Conservation (phyloP, 2,329 filamentous ascomycete species). For the Xylariaceae sp. region DNA sequence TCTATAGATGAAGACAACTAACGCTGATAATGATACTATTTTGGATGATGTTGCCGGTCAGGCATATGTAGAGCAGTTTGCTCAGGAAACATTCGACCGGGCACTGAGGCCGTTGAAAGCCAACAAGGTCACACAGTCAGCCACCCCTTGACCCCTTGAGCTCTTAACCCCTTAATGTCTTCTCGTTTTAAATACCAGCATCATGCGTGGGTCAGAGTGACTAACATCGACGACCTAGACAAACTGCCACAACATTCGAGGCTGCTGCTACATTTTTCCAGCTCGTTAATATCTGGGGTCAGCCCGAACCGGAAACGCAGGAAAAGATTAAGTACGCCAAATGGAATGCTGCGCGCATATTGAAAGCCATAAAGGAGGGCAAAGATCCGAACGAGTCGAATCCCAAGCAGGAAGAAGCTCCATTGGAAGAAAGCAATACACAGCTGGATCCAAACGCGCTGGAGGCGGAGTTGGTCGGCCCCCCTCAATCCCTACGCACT, state of each 20-base stretch:
- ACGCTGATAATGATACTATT: conserved; percentile 75
- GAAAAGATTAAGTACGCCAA: conserved; percentile 96
- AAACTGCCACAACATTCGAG: conserved; percentile 91
- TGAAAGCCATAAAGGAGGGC: conserved; percentile 83
- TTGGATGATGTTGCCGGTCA: conserved; percentile 80
- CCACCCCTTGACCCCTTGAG: conserved; percentile 10
- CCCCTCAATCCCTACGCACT: conserved; percentile 36
- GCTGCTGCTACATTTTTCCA: conserved; percentile 91
- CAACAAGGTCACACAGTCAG: conserved; percentile 74
- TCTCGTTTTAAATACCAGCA: neutral
- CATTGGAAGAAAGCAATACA: conserved; percentile 41
- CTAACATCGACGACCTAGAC: conserved; percentile 42
- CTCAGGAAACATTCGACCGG: conserved; percentile 76
- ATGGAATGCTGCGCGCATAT: conserved; percentile 87
- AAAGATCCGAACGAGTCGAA: conserved; percentile 91
- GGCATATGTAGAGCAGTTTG: conserved; percentile 93
- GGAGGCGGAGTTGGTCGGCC: conserved; percentile 52
- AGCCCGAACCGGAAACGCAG: conserved; percentile 65
- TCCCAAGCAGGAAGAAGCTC: conserved; percentile 56
- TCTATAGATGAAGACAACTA: conserved; percentile 61
- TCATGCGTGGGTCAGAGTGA: neutral
- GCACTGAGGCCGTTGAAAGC: conserved; percentile 77
- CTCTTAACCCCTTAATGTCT: no score
- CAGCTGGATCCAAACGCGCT: conserved; percentile 59
- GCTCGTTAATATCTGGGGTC: conserved; percentile 76